Conservation (phyloP, 2,329 filamentous ascomycete species). For the Penicillium sp. region DNA sequence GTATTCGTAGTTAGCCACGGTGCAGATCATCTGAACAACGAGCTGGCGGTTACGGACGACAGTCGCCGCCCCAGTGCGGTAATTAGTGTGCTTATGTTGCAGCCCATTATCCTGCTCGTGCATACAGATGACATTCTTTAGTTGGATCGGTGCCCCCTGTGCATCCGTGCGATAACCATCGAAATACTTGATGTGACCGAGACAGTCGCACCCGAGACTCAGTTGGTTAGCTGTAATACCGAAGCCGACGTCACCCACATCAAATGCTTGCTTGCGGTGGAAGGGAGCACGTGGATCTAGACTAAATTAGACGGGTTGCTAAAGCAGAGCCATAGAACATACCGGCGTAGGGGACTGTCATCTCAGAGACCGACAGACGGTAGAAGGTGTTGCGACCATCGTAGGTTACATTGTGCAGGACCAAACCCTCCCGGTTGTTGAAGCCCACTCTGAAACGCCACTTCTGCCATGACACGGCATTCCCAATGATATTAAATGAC, state of each 20-base stretch:
- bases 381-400: conserved; percentile 64
- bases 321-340: conserved; percentile 5
- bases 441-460: conserved; percentile 62
- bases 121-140: conserved; percentile 66
- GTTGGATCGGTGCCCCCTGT: conserved; percentile 56
- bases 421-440: conserved; percentile 64
- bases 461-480: conserved; percentile 63
- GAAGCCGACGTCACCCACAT: conserved; percentile 65
- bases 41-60: conserved; percentile 65
- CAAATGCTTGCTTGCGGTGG: conserved; percentile 69
- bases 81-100: conserved; percentile 71
- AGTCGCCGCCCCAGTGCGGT: conserved; percentile 62
- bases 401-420: conserved; percentile 66
- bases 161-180: conserved; percentile 57
- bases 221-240: conserved; percentile 68
- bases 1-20: conserved; percentile 71
- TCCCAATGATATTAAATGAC: conserved; percentile 59
- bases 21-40: conserved; percentile 68
- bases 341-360: conserved; percentile 54
- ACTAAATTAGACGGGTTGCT: neutral
- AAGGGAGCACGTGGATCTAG: conserved; percentile 63
- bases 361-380: conserved; percentile 64
- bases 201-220: conserved; percentile 67
- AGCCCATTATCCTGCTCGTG: conserved; percentile 71
- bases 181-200: conserved; percentile 68